A percentile compares a stretch with the other conserved stretches of the same genome.
These are phyloP conservation scores for Saccharomycopsis selenospora DNA, from an alignment of 805 yeast species.

Conservation along the genomic window DNA sequence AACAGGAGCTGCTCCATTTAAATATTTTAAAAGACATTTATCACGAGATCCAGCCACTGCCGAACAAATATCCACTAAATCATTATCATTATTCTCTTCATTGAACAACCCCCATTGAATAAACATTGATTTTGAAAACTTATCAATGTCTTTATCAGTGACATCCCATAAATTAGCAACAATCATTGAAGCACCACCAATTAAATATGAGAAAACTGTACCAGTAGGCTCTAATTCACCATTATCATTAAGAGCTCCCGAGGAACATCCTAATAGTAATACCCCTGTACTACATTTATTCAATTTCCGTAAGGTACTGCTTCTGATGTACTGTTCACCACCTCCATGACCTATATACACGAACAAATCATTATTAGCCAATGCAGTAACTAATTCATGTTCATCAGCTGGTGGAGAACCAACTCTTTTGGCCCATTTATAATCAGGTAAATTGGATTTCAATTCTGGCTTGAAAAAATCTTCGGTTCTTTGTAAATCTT, in stretches of 20 bases:
- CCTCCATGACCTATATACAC: slow-evolving; percentile 94
- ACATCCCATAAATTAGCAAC: slow-evolving; percentile 94
- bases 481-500: slow-evolving; percentile 68
- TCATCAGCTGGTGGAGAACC: slow-evolving; percentile 54
- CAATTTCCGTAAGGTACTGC: slow-evolving; percentile 48
- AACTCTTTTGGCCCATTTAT: slow-evolving; percentile 46
- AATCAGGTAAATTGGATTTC: slow-evolving; percentile 23
- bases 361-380: slow-evolving; percentile 43
- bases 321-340: slow-evolving; percentile 74
- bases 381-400: slow-evolving; percentile 34
- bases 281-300: slow-evolving; percentile 36
- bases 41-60: slow-evolving; percentile 61
- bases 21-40: slow-evolving; percentile 57
- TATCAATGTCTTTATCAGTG: slow-evolving; percentile 91
- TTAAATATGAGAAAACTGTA: slow-evolving; percentile 64
- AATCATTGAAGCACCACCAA: slow-evolving; percentile 77
- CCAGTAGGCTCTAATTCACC: slow-evolving; percentile 71
- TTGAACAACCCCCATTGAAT: slow-evolving; percentile 56
- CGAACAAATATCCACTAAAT: slow-evolving; percentile 32
- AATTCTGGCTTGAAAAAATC: slow-evolving; percentile 43
- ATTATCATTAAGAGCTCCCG: slow-evolving; percentile 54
- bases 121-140: slow-evolving; percentile 56
- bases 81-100: slow-evolving; percentile 22
- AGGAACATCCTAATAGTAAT: slow-evolving; percentile 82
- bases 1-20: slow-evolving; percentile 92